Percentiles rank a stretch among this genome's conserved stretches.
Conservation (phyloP, 1,284 basidiomycete species). For the Coniferiporia weirii region DNA sequence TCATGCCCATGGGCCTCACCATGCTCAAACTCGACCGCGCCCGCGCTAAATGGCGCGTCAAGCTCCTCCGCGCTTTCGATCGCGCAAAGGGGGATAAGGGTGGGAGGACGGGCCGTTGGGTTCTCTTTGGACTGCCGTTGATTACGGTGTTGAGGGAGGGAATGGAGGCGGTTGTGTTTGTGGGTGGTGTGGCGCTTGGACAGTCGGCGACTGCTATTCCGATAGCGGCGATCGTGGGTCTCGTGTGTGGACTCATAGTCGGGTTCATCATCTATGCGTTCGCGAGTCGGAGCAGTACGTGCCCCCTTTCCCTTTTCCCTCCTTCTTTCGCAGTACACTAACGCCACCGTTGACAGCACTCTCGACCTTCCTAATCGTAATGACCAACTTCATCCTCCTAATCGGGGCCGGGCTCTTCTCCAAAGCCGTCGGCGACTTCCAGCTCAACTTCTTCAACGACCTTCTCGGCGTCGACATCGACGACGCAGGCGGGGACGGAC, state of each 20-base stretch:
- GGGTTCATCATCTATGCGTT: constrained; percentile 74
- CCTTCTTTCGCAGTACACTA: no score
- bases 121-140: constrained; percentile 81
- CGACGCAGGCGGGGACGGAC: constrained; percentile 74
- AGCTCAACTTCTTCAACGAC: constrained; percentile 62
- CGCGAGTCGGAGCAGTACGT: constrained; percentile 51
- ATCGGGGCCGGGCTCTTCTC: constrained; percentile 90
- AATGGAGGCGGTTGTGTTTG: constrained; percentile 89
- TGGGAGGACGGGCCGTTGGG: constrained; percentile 67
- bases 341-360: constrained; percentile 32
- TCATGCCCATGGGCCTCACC: constrained; percentile 74
- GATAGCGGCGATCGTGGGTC: constrained; percentile 79
- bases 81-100: constrained; percentile 32
- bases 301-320: no score
- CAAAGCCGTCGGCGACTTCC: constrained; percentile 64
- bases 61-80: constrained; percentile 77
- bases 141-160: constrained; percentile 92
- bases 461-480: constrained; percentile 69
- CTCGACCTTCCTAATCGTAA: constrained; percentile 78
- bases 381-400: constrained; percentile 86
- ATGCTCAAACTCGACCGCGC: constrained; percentile 75
- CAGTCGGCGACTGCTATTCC: constrained; percentile 81
- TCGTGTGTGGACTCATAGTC: constrained; percentile 66
- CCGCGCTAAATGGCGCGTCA: constrained; percentile 86
- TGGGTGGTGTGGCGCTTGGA: constrained; percentile 86